Percentiles rank a stretch among this genome's conserved stretches.
These are phyloP conservation scores for Elsinoe perseae DNA, from an alignment of 2,329 filamentous ascomycete genomes.

Conservation along the genomic window DNA sequence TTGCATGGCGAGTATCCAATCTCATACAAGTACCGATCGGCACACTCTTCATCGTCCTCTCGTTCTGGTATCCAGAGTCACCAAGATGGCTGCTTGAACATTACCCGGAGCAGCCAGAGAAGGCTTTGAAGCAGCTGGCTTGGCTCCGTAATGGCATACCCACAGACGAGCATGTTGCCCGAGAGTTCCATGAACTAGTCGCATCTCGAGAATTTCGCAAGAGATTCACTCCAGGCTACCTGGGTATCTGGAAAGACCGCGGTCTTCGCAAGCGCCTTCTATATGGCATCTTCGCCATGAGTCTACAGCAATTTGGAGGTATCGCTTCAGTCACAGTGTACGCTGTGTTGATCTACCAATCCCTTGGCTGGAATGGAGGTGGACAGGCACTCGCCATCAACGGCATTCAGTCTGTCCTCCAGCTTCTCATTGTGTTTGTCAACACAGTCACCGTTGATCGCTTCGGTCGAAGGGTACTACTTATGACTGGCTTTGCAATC, in stretches of 20 bases:
- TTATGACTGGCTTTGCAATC: conserved; percentile 33
- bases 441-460: conserved; percentile 36
- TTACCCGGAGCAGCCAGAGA: conserved; percentile 23
- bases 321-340: conserved; percentile 32
- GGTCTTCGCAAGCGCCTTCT: conserved; percentile 33
- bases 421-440: conserved; percentile 34
- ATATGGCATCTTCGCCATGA: conserved; percentile 33
- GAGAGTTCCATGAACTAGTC: conserved; percentile 35
- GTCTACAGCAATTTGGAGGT: conserved; percentile 23
- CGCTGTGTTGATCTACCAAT: conserved; percentile 34
- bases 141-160: conserved; percentile 29
- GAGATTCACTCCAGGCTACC: conserved; percentile 29
- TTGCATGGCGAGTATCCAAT: conserved; percentile 39
- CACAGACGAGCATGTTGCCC: conserved; percentile 27
- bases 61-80: conserved; percentile 34
- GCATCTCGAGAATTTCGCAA: conserved; percentile 31
- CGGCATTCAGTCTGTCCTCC: conserved; percentile 33
- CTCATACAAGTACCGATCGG: conserved; percentile 38
- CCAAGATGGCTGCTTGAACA: conserved; percentile 10
- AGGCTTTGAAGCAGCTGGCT: conserved; percentile 27
- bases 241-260: conserved; percentile 28
- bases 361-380: conserved; percentile 33
- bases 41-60: conserved; percentile 30
- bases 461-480: conserved; percentile 31
- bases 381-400: conserved; percentile 34